These are phyloP conservation scores for Castanea sativa DNA, from an alignment of 306 rosid species.

Conservation along the genomic window DNA sequence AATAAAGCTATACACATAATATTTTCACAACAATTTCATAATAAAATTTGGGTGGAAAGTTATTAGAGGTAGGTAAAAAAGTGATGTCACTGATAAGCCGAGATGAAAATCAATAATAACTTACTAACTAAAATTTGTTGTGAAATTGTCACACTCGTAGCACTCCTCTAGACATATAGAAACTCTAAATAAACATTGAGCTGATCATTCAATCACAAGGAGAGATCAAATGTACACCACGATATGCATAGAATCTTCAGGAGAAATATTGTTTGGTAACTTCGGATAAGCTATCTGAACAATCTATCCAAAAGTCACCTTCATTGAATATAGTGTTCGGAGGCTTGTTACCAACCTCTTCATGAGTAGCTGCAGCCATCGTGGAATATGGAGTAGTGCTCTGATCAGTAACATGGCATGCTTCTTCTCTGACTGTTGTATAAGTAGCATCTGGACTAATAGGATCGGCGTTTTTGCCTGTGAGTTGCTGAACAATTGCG, in stretches of 20 bases:
- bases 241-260: not conserved
- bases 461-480: not conserved
- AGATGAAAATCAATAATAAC: not conserved
- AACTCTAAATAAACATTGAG: not conserved
- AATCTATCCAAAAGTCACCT: not conserved
- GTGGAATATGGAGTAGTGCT: not conserved
- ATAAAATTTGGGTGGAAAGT: too few relatives aligned
- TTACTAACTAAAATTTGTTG: not conserved
- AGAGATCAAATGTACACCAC: not conserved
- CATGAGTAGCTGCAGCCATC: not conserved
- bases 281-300: not conserved
- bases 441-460: not conserved
- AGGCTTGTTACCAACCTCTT: not conserved
- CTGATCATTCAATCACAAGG: not conserved
- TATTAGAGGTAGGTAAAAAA: too few relatives aligned
- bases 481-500: not conserved
- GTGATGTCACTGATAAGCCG: rapidly evolving
- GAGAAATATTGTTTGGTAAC: not conserved
- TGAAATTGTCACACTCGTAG: too few relatives aligned
- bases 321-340: not conserved
- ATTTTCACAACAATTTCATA: too few relatives aligned
- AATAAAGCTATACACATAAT: too few relatives aligned
- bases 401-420: not conserved
- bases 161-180: not conserved
- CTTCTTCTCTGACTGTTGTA: not conserved